These are phyloP conservation scores for Dichotomocladium elegans DNA, from an alignment of 371 early-diverging fungal species.

Conservation along the genomic window DNA sequence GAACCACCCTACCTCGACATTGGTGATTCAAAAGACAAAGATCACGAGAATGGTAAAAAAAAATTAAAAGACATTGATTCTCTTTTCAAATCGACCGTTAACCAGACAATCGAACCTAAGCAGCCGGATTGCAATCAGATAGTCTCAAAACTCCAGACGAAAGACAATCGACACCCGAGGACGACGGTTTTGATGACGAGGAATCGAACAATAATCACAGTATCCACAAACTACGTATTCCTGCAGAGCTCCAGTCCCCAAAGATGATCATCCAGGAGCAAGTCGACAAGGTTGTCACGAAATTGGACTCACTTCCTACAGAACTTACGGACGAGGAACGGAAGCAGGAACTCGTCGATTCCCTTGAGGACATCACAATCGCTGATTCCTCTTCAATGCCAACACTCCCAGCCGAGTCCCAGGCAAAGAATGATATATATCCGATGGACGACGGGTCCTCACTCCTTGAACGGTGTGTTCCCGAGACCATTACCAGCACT, in stretches of 20 bases:
- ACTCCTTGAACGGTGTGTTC: constrained; percentile 35
- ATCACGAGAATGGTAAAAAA: constrained; percentile 9
- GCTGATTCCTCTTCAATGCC: background rate
- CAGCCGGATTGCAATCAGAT: too few species aligned
- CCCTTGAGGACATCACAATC: background rate
- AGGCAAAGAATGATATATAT: constrained; percentile 29
- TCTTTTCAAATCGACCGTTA: too few species aligned
- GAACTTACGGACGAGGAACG: background rate
- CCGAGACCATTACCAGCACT: constrained; percentile 44
- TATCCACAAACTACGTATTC: constrained; percentile 18
- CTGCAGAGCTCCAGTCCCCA: constrained; percentile 47
- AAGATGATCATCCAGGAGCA: constrained; percentile 55
- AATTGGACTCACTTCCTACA: constrained; percentile 27
- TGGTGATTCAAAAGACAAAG: constrained; percentile 36
- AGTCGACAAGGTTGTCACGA: constrained; percentile 48
- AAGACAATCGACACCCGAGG: background rate
- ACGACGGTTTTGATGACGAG: constrained; percentile 48
- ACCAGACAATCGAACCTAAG: too few species aligned
- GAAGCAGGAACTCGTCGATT: background rate
- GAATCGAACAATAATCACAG: constrained; percentile 17
- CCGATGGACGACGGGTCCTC: constrained; percentile 38
- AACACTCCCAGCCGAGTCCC: background rate
- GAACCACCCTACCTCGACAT: constrained; percentile 49
- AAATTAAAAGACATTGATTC: too few species aligned
- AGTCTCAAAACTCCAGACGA: background rate